phyloP scores from a whole-genome alignment of 1,284 basidiomycete species.

The Cryptococcus depauperatus region DNA sequence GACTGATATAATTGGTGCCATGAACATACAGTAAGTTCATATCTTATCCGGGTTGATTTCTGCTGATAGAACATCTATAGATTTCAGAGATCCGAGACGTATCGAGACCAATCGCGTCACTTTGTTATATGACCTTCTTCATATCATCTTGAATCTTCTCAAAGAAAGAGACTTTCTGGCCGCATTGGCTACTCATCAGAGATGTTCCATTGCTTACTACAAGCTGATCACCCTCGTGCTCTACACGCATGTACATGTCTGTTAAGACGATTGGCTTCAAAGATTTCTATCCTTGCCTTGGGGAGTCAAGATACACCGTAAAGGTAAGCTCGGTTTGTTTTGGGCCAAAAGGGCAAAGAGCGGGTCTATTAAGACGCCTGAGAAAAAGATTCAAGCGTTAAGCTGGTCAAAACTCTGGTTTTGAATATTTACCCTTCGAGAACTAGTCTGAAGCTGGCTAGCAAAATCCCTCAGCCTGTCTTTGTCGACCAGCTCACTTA shows the following conservation, averaged over 20 bases:
- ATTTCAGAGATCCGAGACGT: too few species aligned
- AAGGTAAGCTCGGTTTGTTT: neutral
- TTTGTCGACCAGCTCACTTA: constrained; percentile 2
- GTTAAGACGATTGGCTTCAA: constrained; percentile 13
- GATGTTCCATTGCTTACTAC: constrained; percentile 6
- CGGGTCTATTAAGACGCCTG: constrained; percentile 1
- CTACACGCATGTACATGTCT: constrained; percentile 10
- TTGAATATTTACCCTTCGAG: constrained; percentile 14
- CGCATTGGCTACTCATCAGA: constrained; percentile 3
- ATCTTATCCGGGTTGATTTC: too few species aligned
- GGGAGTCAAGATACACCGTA: neutral
- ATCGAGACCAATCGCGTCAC: too few species aligned
- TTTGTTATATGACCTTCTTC: constrained; percentile 11
- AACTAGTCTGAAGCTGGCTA: constrained; percentile 6
- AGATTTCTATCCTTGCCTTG: constrained; percentile 6
- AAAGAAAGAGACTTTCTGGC: constrained; percentile 1
- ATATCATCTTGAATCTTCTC: constrained; percentile 9
- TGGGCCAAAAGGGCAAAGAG: neutral
- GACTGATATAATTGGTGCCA: too few species aligned
- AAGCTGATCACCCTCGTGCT: constrained; percentile 10
- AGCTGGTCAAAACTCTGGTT: constrained; percentile 1
- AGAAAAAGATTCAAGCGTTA: constrained; percentile 5
- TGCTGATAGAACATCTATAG: too few species aligned
- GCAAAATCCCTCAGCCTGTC: constrained; percentile 5
- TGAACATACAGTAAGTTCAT: too few species aligned